Conservation (phyloP, 2,329 filamentous ascomycete species). For the Blastomyces emzantsi region DNA sequence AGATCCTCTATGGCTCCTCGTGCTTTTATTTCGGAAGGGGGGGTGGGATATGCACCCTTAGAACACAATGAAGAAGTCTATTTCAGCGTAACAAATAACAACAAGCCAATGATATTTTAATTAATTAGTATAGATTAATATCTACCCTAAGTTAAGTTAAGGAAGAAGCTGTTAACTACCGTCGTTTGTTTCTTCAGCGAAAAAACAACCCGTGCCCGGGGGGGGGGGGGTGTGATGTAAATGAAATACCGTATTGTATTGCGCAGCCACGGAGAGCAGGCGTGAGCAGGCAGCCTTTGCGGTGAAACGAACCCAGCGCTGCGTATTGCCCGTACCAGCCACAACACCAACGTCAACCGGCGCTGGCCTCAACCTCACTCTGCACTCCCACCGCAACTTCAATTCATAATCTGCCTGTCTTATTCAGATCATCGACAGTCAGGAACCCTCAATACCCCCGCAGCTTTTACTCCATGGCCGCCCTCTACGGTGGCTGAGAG, state of each 20-base stretch:
- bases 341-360: background rate
- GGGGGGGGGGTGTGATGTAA: background rate
- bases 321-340: background rate
- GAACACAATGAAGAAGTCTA: background rate
- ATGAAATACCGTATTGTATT: background rate
- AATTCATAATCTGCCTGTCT: background rate
- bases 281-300: background rate
- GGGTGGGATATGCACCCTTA: background rate
- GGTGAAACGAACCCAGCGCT: background rate
- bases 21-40: background rate
- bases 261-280: background rate
- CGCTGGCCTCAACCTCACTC: too few relatives aligned
- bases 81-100: background rate
- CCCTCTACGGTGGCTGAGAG: slow-evolving; percentile 1
- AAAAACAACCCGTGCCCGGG: background rate
- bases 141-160: background rate
- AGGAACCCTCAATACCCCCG: background rate
- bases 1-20: too few relatives aligned
- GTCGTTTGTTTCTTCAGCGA: background rate
- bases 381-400: background rate
- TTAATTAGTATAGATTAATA: background rate
- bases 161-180: background rate
- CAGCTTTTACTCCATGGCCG: background rate
- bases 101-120: background rate
- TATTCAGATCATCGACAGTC: background rate